Evolutionary conservation across 805 yeast genomes (phyloP).

Genomic region (Candida yuanshanica): DNA sequence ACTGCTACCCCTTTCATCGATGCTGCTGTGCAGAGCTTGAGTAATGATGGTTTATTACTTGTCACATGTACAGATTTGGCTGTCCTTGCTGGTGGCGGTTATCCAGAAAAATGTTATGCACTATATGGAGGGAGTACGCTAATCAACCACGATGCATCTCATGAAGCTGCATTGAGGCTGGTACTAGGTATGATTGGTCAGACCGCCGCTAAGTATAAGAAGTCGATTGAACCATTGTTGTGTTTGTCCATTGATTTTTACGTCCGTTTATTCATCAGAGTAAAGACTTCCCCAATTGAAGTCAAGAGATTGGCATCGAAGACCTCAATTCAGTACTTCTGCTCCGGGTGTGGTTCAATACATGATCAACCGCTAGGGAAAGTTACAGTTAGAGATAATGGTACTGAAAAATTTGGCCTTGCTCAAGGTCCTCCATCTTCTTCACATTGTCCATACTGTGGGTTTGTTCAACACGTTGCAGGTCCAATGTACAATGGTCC

Average conservation of each 20-base stretch:
- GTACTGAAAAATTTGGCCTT: constrained; percentile 49
- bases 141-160: constrained; percentile 68
- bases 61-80: constrained; percentile 97
- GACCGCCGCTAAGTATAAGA: constrained; percentile 87
- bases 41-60: constrained; percentile 76
- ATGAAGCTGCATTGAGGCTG: constrained; percentile 87
- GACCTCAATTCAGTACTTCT: constrained; percentile 73
- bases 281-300: constrained; percentile 68
- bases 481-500: constrained; percentile 97
- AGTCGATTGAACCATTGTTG: constrained; percentile 79
- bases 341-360: constrained; percentile 81
- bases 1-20: constrained; percentile 95
- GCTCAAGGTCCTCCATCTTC: constrained; percentile 58
- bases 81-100: constrained; percentile 91
- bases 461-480: constrained; percentile 63
- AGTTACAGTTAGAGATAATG: constrained; percentile 35
- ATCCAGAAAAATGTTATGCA: constrained; percentile 95
- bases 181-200: constrained; percentile 70
- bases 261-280: constrained; percentile 78
- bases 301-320: constrained; percentile 77
- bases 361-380: constrained; percentile 74
- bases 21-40: constrained; percentile 79
- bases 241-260: constrained; percentile 89
- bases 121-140: constrained; percentile 89
- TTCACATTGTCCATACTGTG: constrained; percentile 64